Evolutionary conservation across 1,284 basidiomycete genomes (phyloP).

Genomic region (Marasmius sp.): DNA sequence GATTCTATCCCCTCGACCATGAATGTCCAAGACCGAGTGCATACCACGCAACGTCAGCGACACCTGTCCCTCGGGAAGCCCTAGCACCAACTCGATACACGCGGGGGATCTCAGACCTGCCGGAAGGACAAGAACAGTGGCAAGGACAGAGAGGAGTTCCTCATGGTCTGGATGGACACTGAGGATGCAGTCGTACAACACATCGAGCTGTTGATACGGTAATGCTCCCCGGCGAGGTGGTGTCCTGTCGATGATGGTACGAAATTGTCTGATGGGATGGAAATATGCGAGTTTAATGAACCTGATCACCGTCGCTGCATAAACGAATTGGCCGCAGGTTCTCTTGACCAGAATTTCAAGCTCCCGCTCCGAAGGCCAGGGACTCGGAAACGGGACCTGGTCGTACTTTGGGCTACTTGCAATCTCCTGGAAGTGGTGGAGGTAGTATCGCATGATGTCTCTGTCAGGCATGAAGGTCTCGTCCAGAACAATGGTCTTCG

Average conservation of each 20-base stretch:
- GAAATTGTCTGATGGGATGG: constrained; percentile 1
- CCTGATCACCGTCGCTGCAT: constrained; percentile 10
- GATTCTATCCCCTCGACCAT: not conserved
- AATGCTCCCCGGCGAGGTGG: not conserved
- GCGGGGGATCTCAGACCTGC: too few species aligned
- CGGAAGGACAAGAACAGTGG: too few species aligned
- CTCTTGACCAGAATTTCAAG: not conserved
- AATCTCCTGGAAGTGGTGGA: not conserved
- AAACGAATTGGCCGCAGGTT: constrained; percentile 14
- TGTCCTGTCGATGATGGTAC: not conserved
- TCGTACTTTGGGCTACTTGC: not conserved
- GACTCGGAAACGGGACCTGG: not conserved
- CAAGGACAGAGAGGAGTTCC: too few species aligned
- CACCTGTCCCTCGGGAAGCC: too few species aligned
- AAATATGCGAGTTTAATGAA: constrained; percentile 2
- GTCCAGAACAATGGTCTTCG: too few species aligned
- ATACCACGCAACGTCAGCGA: constrained; percentile 1
- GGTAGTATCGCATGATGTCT: not conserved
- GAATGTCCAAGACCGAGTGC: constrained; percentile 5
- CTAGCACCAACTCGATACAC: too few species aligned
- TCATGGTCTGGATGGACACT: too few species aligned
- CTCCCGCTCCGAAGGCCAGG: constrained; percentile 5
- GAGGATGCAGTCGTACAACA: too few species aligned
- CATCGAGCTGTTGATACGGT: too few species aligned
- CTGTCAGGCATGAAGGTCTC: not conserved